Conservation (phyloP, 225 moss, liverwort and hornwort species). For the Polytrichum commune region DNA sequence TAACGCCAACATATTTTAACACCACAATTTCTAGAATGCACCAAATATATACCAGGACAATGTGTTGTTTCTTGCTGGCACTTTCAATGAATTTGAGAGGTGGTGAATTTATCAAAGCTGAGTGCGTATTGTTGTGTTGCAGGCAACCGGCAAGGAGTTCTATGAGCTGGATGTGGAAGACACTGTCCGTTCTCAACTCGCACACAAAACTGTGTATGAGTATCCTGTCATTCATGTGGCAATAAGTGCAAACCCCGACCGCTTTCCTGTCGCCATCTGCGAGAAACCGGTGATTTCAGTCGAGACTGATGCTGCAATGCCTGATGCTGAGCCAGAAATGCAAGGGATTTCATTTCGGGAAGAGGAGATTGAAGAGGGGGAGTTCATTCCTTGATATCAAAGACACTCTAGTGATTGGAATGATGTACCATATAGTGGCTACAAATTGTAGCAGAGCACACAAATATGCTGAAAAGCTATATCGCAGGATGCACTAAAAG, state of each 20-base stretch:
- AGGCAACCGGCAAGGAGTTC: constrained; percentile 61
- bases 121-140: constrained; percentile 14
- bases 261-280: constrained; percentile 34
- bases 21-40: too few species aligned
- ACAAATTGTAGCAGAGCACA: too few species aligned
- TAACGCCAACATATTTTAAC: too few species aligned
- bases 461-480: too few species aligned
- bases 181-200: constrained; percentile 61
- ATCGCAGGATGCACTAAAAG: too few species aligned
- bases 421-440: too few species aligned
- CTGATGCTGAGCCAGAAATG: constrained; percentile 25
- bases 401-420: too few species aligned
- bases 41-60: too few species aligned
- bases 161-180: constrained; percentile 52
- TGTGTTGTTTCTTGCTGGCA: too few species aligned
- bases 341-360: constrained; percentile 50
- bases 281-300: constrained; percentile 5
- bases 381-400: constrained; percentile 47
- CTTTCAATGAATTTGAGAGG: too few species aligned
- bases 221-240: constrained; percentile 74
- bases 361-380: constrained; percentile 90
- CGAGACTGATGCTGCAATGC: constrained; percentile 1
- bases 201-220: constrained; percentile 74
- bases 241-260: constrained; percentile 35
- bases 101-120: too few species aligned